These are phyloP conservation scores for Porogramme epimiltina DNA, from an alignment of 1,284 basidiomycete genomes.

Conservation along the genomic window DNA sequence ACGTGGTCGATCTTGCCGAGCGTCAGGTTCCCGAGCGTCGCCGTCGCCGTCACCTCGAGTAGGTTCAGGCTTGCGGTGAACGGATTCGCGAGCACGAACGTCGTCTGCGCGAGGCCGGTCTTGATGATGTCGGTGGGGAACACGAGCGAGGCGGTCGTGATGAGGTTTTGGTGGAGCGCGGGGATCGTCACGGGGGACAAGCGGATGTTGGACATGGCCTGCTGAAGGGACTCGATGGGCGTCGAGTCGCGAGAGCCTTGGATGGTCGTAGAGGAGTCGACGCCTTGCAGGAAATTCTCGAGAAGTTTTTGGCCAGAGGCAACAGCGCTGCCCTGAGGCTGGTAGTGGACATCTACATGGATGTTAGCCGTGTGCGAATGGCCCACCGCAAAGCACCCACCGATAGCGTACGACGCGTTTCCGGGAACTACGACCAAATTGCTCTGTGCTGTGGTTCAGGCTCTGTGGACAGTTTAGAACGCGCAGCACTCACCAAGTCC, in stretches of 20 bases:
- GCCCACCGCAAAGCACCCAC: slow-evolving; percentile 30
- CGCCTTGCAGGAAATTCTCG: slow-evolving; percentile 73
- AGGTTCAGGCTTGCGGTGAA: slow-evolving; percentile 80
- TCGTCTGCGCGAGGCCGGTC: slow-evolving; percentile 56
- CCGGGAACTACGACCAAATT: slow-evolving; percentile 60
- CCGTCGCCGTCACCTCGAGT: slow-evolving; percentile 57
- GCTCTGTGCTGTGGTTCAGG: slow-evolving; percentile 35
- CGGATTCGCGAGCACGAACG: slow-evolving; percentile 67
- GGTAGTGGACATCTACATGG: slow-evolving; percentile 60
- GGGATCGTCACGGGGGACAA: slow-evolving; percentile 69
- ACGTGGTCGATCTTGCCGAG: slow-evolving; percentile 58
- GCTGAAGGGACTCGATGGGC: slow-evolving; percentile 63
- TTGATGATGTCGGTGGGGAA: slow-evolving; percentile 62
- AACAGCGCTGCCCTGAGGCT: slow-evolving; percentile 59
- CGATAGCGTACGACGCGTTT: slow-evolving; percentile 52
- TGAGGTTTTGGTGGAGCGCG: slow-evolving; percentile 65
- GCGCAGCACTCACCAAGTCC: slow-evolving; percentile 12
- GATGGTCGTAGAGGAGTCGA: slow-evolving; percentile 61
- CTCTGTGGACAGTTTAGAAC: background rate
- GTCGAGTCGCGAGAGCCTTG: slow-evolving; percentile 62
- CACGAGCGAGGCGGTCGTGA: slow-evolving; percentile 52
- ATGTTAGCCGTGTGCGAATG: background rate
- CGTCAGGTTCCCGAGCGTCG: slow-evolving; percentile 53
- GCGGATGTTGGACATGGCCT: slow-evolving; percentile 63
- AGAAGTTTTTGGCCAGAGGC: slow-evolving; percentile 61